Evolutionary conservation across 2,329 filamentous ascomycete species (phyloP), one percentile per base, ranked within the genome.

Genomic region (Dactylellina cionopaga): DNA sequence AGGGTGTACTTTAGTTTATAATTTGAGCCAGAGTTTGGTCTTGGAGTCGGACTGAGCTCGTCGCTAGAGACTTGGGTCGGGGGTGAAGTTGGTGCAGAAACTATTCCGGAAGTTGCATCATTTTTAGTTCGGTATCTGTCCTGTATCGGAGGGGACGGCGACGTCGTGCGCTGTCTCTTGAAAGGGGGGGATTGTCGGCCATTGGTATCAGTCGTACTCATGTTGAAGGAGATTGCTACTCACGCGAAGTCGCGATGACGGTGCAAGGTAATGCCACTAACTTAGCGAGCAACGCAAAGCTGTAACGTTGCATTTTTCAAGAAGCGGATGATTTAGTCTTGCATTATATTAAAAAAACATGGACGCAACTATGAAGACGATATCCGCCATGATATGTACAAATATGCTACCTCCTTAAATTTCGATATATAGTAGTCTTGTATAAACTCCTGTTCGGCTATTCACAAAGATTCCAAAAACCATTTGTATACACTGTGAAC

Each of bases 1-100:
- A 97, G 85, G 17, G 90, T 85, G 75, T 93, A 86, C 58, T 88
- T 87, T 31, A 88, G 85, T 41, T 83, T 85, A 82, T 92, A 96
- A 78, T 89, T 84, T 13, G 92, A 85, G 11, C 60, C 25, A 10
- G 43, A 33, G 31, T 24, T 47, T 15, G 33, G 33, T 33, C 39
- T 56, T 31, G 54, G 59, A 13, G 27, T 4, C 10, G 41, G 15
- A 15, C 58, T 39, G n/a, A 52, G 13, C 25, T n/a, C 9, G 39
- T 66, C 62, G 22, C 24, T 15, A 13, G 25, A 37, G 22, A 51
- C 41, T 37, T 56, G 31, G 3, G 46, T 43, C 52, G 52, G 69
- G 27, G 68, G 52, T 46, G 60, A 66, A 24, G 46, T 46, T 13
- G 51, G 24, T 11, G 17, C 49, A 7, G 54, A 60, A 13, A 46